A percentile compares a stretch with the other conserved stretches of the same genome.
Conservation (phyloP, 345 rosid genomes). For the Angophora floribunda region DNA sequence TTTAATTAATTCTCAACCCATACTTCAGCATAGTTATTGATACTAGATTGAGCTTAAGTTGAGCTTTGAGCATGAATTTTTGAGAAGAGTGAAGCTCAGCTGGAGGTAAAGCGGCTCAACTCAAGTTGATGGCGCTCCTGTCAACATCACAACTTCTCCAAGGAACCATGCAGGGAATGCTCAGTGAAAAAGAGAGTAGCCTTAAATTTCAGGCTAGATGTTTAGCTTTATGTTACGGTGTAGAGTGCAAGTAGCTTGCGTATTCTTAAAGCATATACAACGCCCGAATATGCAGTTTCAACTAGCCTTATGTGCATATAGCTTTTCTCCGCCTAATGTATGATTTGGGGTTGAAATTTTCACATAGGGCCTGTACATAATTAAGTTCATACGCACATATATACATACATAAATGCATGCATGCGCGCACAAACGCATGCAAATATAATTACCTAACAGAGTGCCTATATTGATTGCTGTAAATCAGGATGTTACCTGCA, state of each 20-base stretch:
- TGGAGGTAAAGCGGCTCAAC: not conserved
- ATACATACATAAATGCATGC: not conserved
- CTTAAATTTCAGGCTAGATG: not conserved
- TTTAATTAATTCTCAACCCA: not conserved
- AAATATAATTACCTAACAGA: not conserved
- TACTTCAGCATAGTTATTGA: not conserved
- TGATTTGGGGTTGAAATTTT: not conserved
- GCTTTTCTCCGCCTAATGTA: not conserved
- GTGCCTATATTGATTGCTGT: not conserved
- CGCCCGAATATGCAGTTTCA: not conserved
- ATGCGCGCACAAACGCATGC: not conserved
- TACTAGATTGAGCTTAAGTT: not conserved
- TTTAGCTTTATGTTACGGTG: not conserved
- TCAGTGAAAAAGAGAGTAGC: not conserved
- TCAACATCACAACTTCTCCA: not conserved
- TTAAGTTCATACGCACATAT: not conserved
- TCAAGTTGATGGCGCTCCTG: not conserved
- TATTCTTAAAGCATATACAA: not conserved
- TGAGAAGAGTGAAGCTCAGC: not conserved
- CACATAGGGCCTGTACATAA: not conserved
- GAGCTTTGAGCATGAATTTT: not conserved
- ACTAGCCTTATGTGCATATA: not conserved
- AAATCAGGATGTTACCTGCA: slow-evolving; percentile 37
- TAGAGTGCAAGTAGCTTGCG: not conserved
- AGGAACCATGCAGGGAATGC: not conserved